Evolutionary conservation across 78 protist species (phyloP).

Genomic region (Isochrysis galbana): DNA sequence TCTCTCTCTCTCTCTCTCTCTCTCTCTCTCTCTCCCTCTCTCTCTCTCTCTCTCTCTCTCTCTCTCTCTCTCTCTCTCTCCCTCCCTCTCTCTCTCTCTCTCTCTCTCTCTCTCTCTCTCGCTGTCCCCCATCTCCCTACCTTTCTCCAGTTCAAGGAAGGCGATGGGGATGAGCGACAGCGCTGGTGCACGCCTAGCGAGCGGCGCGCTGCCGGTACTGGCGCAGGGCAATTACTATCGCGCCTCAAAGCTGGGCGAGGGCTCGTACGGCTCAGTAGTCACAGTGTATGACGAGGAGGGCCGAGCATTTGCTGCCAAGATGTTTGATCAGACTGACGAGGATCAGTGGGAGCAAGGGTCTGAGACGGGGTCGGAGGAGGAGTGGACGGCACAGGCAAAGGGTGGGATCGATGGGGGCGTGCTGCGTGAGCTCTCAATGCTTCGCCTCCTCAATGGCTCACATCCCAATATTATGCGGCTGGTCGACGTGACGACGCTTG

Average conservation of each 20-base stretch:
- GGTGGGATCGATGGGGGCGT: not conserved
- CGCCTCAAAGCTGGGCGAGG: not conserved
- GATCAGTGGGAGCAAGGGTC: not conserved
- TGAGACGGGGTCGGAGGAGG: not conserved
- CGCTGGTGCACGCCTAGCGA: too few relatives aligned
- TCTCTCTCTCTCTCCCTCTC: too few relatives aligned
- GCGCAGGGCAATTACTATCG: not conserved
- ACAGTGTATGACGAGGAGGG: not conserved
- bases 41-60: too few relatives aligned
- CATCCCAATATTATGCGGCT: constrained; percentile 34
- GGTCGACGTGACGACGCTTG: not conserved
- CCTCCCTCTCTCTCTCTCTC: too few relatives aligned
- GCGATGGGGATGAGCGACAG: too few relatives aligned
- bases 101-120: too few relatives aligned
- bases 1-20: too few relatives aligned
- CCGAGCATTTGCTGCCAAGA: not conserved
- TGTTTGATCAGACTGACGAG: not conserved
- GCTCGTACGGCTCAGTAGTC: constrained; percentile 18
- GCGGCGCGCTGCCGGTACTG: not conserved
- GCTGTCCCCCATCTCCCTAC: too few relatives aligned
- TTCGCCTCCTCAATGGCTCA: not conserved
- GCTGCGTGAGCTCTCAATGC: constrained; percentile 27
- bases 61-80: too few relatives aligned
- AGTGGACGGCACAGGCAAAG: not conserved
- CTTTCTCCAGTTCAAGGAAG: too few relatives aligned